These are phyloP conservation scores for Sphaerulina populicola DNA, from an alignment of 2,329 filamentous ascomycete genomes.

Conservation along the genomic window DNA sequence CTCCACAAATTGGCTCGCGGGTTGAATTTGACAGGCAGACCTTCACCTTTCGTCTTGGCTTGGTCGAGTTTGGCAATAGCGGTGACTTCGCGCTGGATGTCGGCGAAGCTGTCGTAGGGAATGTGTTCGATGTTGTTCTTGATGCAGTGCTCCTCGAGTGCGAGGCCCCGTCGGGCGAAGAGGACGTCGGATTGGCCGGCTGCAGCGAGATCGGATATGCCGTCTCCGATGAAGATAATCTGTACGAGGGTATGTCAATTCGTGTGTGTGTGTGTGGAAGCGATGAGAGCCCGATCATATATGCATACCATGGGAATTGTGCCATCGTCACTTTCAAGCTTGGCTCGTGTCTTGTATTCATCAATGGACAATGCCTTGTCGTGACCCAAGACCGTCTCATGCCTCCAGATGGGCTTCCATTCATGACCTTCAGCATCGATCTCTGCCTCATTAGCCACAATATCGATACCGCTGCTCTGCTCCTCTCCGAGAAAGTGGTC, in stretches of 20 bases:
- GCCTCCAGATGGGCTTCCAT: slow-evolving; percentile 61
- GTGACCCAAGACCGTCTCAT: slow-evolving; percentile 57
- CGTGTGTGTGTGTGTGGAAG: not conserved
- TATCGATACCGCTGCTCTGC: slow-evolving; percentile 52
- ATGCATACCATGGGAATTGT: slow-evolving; percentile 47
- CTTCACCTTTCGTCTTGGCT: slow-evolving; percentile 51
- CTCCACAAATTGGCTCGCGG: slow-evolving; percentile 62
- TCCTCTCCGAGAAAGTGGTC: slow-evolving; percentile 58
- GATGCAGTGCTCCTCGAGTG: slow-evolving; percentile 58
- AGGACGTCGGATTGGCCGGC: slow-evolving; percentile 59
- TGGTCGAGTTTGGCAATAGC: slow-evolving; percentile 53
- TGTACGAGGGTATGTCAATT: not conserved
- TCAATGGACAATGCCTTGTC: slow-evolving; percentile 59
- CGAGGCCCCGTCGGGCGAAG: slow-evolving; percentile 56
- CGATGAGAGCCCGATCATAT: not conserved
- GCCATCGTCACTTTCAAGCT: slow-evolving; percentile 50
- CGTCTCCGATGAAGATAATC: slow-evolving; percentile 63
- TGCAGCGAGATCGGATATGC: slow-evolving; percentile 58
- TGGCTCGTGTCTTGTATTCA: slow-evolving; percentile 50
- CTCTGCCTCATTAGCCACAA: slow-evolving; percentile 59
- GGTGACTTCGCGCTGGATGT: slow-evolving; percentile 54
- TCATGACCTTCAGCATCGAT: slow-evolving; percentile 50
- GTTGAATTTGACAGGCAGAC: slow-evolving; percentile 55
- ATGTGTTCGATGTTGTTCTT: slow-evolving; percentile 54
- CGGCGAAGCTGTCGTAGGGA: slow-evolving; percentile 58